A percentile compares a stretch with the other conserved stretches of the same genome.
These are phyloP conservation scores for Poa annua DNA, from an alignment of 176 grass and related monocot genomes.

Conservation along the genomic window DNA sequence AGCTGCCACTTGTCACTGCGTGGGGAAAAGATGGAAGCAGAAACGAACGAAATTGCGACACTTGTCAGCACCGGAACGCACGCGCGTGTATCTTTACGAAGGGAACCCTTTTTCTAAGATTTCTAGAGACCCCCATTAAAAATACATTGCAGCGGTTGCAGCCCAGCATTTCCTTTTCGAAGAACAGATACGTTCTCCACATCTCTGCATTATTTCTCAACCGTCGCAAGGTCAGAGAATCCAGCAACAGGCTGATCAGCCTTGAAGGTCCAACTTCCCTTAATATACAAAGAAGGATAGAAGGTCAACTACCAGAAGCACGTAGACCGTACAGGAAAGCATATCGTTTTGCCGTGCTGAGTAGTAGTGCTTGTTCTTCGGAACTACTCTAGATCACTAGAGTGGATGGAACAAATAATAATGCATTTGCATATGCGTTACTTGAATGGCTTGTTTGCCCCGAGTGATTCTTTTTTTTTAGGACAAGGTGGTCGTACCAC, in stretches of 20 bases:
- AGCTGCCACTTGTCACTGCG: too few species aligned
- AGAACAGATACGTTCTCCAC: neutral
- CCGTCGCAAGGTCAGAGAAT: neutral
- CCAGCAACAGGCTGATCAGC: neutral
- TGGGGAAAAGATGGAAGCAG: too few species aligned
- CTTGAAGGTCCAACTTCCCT: too few species aligned
- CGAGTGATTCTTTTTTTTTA: too few species aligned
- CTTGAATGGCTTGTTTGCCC: constrained; percentile 14
- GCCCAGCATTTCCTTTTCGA: neutral
- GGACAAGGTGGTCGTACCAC: too few species aligned
- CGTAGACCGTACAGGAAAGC: neutral
- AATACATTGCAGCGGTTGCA: neutral
- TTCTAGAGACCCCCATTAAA: too few species aligned
- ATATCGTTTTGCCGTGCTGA: neutral
- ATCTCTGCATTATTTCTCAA: neutral
- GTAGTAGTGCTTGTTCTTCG: neutral
- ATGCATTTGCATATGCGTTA: neutral
- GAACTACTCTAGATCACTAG: neutral
- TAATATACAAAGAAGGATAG: neutral
- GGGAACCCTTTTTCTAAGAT: too few species aligned
- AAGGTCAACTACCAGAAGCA: neutral
- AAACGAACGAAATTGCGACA: too few species aligned
- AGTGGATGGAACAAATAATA: neutral
- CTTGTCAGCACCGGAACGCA: too few species aligned
- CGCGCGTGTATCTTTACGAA: too few species aligned